A percentile compares a stretch with the other conserved stretches of the same genome.
These are phyloP conservation scores for Corymbia citriodora DNA, from an alignment of 441 rosid genomes.

Conservation along the genomic window DNA sequence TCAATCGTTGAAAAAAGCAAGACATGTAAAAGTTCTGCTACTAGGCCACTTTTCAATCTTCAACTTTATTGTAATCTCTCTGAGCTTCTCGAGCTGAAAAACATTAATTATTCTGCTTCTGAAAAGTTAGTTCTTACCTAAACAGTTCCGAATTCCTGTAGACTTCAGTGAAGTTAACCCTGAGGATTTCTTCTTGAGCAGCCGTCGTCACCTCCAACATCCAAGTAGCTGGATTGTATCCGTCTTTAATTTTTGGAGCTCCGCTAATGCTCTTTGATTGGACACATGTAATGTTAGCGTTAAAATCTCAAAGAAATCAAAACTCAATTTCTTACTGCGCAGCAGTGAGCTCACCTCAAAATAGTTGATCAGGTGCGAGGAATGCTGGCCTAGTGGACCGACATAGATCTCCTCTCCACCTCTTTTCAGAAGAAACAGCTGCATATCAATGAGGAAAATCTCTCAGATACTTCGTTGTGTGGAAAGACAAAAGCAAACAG, in stretches of 20 bases:
- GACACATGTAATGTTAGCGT: not conserved
- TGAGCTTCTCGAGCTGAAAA: not conserved
- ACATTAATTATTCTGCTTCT: not conserved
- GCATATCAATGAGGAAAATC: conserved; percentile 3
- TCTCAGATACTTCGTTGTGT: not conserved
- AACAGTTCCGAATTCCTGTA: conserved; percentile 60
- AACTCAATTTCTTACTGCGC: not conserved
- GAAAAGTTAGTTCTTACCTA: conserved; percentile 28
- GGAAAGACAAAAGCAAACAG: not conserved
- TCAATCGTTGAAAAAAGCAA: not conserved
- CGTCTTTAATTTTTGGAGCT: conserved; percentile 59
- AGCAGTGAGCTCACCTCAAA: conserved; percentile 48
- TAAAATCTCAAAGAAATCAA: not conserved
- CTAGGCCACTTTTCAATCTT: not conserved
- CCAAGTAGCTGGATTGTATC: conserved; percentile 90
- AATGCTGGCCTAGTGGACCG: conserved; percentile 70
- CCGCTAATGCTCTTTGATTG: conserved; percentile 45
- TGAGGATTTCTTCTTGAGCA: conserved; percentile 52
- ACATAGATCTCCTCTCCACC: conserved; percentile 85
- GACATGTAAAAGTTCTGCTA: not conserved
- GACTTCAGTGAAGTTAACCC: conserved; percentile 49
- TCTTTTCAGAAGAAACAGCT: conserved; percentile 64
- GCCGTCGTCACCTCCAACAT: conserved; percentile 65
- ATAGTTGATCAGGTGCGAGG: conserved; percentile 49
- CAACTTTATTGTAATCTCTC: not conserved